phyloP scores from a whole-genome alignment of 2,329 filamentous ascomycete genomes.

The Colletotrichum ledebouriae region DNA sequence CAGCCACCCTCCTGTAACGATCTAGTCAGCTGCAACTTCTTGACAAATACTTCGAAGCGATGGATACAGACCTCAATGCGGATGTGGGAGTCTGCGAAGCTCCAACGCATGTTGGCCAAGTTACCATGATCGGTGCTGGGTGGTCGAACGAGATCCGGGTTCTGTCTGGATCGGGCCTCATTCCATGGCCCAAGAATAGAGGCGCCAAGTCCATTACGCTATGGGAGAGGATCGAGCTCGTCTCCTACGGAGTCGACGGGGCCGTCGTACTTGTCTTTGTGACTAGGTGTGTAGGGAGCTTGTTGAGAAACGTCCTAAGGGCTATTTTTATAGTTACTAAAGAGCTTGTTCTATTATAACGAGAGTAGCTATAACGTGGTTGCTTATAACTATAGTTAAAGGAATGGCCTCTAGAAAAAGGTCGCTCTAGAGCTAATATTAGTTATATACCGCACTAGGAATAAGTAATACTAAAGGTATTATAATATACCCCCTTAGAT shows the following conservation, averaged over 20 bases:
- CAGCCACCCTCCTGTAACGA: conserved; percentile 75
- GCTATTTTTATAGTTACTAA: too few species aligned
- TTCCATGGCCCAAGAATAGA: conserved; percentile 80
- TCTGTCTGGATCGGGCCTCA: conserved; percentile 75
- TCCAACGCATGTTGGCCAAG: conserved; percentile 80
- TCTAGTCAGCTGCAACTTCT: background rate
- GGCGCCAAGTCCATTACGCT: conserved; percentile 74
- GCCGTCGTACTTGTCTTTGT: conserved; percentile 72
- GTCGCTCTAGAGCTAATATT: too few species aligned
- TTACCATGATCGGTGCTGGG: conserved; percentile 80
- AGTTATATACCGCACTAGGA: too few species aligned
- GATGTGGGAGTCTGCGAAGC: conserved; percentile 74
- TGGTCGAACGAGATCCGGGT: conserved; percentile 78
- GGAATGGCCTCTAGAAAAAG: too few species aligned
- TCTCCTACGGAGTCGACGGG: conserved; percentile 72
- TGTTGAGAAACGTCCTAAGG: too few species aligned
- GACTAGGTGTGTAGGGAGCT: conserved; percentile 65
- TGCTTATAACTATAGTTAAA: too few species aligned
- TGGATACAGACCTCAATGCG: conserved; percentile 67
- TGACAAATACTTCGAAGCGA: fast-evolving
- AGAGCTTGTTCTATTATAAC: too few species aligned
- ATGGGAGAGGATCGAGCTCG: conserved; percentile 74
- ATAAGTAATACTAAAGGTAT: too few species aligned
- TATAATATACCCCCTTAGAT: too few species aligned
- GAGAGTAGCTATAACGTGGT: too few species aligned